A percentile compares a stretch with the other conserved stretches of the same genome.
phyloP scores from a whole-genome alignment of 192 early-diverging fungal genomes.

The Dissophora globulifera region DNA sequence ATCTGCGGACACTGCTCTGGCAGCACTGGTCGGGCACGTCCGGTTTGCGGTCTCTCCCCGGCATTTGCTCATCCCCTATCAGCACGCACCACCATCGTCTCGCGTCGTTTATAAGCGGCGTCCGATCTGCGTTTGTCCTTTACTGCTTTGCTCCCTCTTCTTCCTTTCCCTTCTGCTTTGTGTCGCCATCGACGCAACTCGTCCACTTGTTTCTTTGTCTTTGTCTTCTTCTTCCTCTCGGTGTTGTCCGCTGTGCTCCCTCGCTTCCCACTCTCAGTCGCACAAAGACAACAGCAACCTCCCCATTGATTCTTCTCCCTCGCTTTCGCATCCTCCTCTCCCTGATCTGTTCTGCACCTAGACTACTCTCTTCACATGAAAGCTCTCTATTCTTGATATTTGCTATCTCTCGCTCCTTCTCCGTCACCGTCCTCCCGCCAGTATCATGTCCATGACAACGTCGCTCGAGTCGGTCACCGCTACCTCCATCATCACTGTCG shows the following conservation, averaged over 20 bases:
- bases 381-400: too few relatives aligned
- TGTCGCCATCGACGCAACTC: too few relatives aligned
- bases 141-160: too few relatives aligned
- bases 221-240: not conserved
- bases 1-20: too few relatives aligned
- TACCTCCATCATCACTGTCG: not conserved
- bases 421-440: not conserved
- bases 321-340: not conserved
- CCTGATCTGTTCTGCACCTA: not conserved
- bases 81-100: too few relatives aligned
- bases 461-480: not conserved
- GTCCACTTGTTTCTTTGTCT: not conserved
- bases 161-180: too few relatives aligned
- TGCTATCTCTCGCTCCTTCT: not conserved
- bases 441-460: not conserved
- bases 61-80: too few relatives aligned
- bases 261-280: not conserved
- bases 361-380: not conserved
- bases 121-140: too few relatives aligned
- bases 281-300: not conserved
- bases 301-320: not conserved
- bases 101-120: too few relatives aligned
- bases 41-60: too few relatives aligned
- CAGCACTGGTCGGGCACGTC: too few relatives aligned
- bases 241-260: not conserved